Evolutionary conservation across 495 filamentous ascomycete species (phyloP).

Genomic region (Neurospora sublineolata): DNA sequence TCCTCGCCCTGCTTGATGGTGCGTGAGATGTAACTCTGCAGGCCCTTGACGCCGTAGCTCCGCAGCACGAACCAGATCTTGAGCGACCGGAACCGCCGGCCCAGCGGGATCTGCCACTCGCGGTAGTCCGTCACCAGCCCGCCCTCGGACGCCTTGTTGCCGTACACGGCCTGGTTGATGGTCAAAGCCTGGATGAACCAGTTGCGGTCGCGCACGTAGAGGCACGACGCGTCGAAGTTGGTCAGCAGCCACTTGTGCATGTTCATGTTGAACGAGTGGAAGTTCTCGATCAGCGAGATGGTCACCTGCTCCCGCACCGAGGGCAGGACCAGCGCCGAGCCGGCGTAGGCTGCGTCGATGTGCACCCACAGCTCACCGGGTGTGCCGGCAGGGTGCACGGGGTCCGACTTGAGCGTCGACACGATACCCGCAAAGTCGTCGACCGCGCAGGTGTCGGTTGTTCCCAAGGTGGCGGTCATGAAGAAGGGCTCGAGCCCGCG

Average conservation of each 20-base stretch:
- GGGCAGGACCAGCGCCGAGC: constrained; percentile 66
- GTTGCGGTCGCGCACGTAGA: constrained; percentile 63
- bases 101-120: constrained; percentile 95
- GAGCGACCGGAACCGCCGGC: constrained; percentile 77
- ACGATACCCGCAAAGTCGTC: constrained; percentile 70
- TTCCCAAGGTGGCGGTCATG: constrained; percentile 75
- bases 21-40: constrained; percentile 61
- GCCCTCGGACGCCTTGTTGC: constrained; percentile 65
- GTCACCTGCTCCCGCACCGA: constrained; percentile 48
- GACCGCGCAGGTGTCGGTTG: constrained; percentile 76
- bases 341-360: constrained; percentile 93
- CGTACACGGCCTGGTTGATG: constrained; percentile 67
- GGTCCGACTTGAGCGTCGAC: constrained; percentile 44
- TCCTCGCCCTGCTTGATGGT: constrained; percentile 55
- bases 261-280: constrained; percentile 89
- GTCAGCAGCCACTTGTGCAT: constrained; percentile 97
- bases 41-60: constrained; percentile 68
- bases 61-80: constrained; percentile 98
- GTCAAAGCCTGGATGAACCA: constrained; percentile 69
- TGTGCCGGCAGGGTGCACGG: constrained; percentile 24
- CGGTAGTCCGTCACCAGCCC: constrained; percentile 92
- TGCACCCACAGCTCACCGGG: constrained; percentile 64
- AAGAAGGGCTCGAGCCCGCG: constrained; percentile 75
- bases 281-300: constrained; percentile 48
- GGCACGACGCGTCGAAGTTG: constrained; percentile 83